Evolutionary conservation across 208 protist genomes (phyloP).

Genomic region (Leishmania braziliensis): DNA sequence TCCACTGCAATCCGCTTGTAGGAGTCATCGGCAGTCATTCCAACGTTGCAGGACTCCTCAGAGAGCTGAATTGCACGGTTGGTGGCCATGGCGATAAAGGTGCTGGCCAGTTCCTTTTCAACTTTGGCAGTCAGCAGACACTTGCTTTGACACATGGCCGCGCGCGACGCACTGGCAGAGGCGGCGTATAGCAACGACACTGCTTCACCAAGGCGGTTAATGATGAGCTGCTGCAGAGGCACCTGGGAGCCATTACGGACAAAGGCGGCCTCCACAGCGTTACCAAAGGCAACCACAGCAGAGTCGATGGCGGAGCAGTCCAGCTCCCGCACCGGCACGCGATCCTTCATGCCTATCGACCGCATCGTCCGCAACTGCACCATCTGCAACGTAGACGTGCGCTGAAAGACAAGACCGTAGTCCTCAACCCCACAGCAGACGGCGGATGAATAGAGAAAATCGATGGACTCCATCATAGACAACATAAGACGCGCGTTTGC

Average conservation of each 20-base stretch:
- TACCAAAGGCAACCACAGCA: conserved; percentile 79
- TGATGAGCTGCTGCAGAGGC: conserved; percentile 71
- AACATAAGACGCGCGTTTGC: conserved; percentile 48
- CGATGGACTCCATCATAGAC: conserved; percentile 64
- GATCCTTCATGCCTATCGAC: conserved; percentile 62
- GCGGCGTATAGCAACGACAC: conserved; percentile 79
- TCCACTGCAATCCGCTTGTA: conserved; percentile 85
- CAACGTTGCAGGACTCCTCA: conserved; percentile 72
- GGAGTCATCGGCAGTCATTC: conserved; percentile 81
- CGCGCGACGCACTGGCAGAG: conserved; percentile 80
- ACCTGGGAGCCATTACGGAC: conserved; percentile 73
- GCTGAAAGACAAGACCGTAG: conserved; percentile 83
- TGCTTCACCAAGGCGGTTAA: conserved; percentile 84
- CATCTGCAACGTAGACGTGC: conserved; percentile 83
- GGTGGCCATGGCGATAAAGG: conserved; percentile 68
- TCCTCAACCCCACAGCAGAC: conserved; percentile 87
- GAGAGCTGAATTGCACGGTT: conserved; percentile 50
- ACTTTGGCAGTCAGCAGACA: conserved; percentile 62
- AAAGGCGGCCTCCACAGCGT: conserved; percentile 81
- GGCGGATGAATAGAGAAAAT: conserved; percentile 79
- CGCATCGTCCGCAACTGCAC: conserved; percentile 71
- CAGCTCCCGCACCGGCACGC: conserved; percentile 69
- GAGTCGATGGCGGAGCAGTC: conserved; percentile 71
- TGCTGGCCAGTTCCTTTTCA: conserved; percentile 68
- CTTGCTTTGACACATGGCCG: conserved; percentile 72